Conservation (phyloP, 2,329 filamentous ascomycete species). For the Trichoderma endophyticum region DNA sequence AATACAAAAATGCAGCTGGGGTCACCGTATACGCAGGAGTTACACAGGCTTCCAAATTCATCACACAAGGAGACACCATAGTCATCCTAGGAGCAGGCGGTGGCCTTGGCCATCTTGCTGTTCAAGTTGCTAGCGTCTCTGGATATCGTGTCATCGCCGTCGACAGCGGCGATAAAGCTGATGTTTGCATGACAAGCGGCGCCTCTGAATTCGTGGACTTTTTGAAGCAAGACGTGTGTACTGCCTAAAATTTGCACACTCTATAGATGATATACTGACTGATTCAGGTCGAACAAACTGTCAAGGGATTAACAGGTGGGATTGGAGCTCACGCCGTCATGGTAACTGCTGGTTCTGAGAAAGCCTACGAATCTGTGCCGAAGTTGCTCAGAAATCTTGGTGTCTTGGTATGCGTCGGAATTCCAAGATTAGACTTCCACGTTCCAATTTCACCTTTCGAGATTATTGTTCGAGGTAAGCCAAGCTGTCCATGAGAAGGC, state of each 20-base stretch:
- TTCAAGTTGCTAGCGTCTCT: not conserved
- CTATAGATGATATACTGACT: not conserved
- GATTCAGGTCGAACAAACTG: not conserved
- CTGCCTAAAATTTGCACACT: not conserved
- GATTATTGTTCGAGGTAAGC: slow-evolving; percentile 1
- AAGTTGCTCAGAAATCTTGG: not conserved
- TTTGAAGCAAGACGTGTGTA: not conserved
- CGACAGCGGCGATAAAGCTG: slow-evolving; percentile 1
- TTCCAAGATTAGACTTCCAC: not conserved
- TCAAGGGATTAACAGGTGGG: not conserved
- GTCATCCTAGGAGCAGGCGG: slow-evolving; percentile 14
- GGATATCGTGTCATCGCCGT: slow-evolving; percentile 1
- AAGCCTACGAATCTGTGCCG: slow-evolving; percentile 1
- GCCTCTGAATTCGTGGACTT: slow-evolving; percentile 5
- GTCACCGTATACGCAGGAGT: slow-evolving; percentile 9
- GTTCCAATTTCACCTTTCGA: slow-evolving; percentile 1
- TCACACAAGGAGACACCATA: not conserved
- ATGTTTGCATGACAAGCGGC: not conserved
- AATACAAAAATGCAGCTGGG: not conserved
- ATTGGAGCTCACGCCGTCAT: slow-evolving; percentile 9
- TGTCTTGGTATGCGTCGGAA: slow-evolving; percentile 1
- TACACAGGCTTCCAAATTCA: not conserved
- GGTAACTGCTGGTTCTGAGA: not conserved
- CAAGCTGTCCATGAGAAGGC: not conserved
- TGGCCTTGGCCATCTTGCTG: slow-evolving; percentile 5